Conservation (phyloP, 2,329 filamentous ascomycete genomes). For the Kalmusia sp. region DNA sequence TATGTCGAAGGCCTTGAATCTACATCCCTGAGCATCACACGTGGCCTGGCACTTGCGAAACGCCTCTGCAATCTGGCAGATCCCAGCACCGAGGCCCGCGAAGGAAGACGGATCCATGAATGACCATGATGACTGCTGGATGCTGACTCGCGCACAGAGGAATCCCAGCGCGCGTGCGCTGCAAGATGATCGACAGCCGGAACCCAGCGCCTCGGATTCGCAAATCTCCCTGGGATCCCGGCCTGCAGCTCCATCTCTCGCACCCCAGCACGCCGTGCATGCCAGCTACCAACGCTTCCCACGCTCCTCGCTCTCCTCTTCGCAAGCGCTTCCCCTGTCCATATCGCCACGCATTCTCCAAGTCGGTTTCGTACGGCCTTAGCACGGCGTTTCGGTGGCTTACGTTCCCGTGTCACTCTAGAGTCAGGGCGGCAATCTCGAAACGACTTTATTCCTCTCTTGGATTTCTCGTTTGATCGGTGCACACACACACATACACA, state of each 20-base stretch:
- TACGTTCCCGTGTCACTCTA: slow-evolving; percentile 25
- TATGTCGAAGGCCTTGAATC: slow-evolving; percentile 15
- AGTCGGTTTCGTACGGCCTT: slow-evolving; percentile 34
- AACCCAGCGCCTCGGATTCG: slow-evolving; percentile 23
- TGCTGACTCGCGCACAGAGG: slow-evolving; percentile 28
- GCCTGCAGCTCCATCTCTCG: slow-evolving; percentile 1
- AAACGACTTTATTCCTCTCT: slow-evolving; percentile 28
- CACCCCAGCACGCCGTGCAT: slow-evolving; percentile 5
- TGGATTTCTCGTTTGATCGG: slow-evolving; percentile 28
- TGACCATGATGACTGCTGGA: not conserved
- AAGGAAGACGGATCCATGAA: not conserved
- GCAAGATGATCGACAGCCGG: slow-evolving; percentile 22
- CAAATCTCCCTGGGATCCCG: slow-evolving; percentile 9
- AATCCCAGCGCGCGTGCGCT: slow-evolving; percentile 18
- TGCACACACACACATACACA: too few species aligned
- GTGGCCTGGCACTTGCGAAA: slow-evolving; percentile 14
- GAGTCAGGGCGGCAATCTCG: slow-evolving; percentile 30
- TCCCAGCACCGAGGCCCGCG: not conserved
- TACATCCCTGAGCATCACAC: slow-evolving; percentile 9
- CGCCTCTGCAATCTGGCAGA: slow-evolving; percentile 2
- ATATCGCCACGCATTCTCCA: slow-evolving; percentile 22
- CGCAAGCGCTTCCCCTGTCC: not conserved
- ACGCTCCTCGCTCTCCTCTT: slow-evolving; percentile 10
- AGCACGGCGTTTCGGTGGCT: slow-evolving; percentile 46
- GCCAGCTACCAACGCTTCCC: not conserved